Evolutionary conservation across 108 stramenopile genomes (phyloP), one percentile per base, ranked within the genome.

Genomic region (Nannochloropsis granulata): DNA sequence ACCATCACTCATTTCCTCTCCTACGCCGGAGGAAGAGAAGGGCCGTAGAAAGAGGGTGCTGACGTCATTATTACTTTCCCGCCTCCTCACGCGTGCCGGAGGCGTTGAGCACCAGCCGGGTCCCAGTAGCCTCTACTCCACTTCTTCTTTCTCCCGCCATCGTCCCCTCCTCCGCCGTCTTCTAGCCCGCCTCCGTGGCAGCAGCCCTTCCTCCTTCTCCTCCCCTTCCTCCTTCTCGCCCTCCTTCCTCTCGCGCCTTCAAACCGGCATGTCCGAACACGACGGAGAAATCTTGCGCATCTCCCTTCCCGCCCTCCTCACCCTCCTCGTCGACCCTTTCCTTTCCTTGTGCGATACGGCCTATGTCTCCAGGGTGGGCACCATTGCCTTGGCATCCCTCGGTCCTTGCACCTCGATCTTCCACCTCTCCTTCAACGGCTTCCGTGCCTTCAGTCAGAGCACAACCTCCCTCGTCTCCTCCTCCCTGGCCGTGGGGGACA

Each of bases 321-420:
- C 90, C n/a, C 84, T 92, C 79, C 86, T 93, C 82, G 90, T 91
- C n/a, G 94, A 93, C 81, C 94, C 94, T 13, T 78, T 95, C n/a
- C 83, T 94, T 12, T 90, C 90, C 81, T 82, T 95, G n/a, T 88
- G 93, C 83, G 94, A 95, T 83, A 94, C 94, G 26, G 93, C 91
- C n/a, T 94, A 90, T 85, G 91, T 92, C 19, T 92, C 91, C 13
- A 85, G 90, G 21, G 78, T 93, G 43, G 93, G 92, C 23, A 25
- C 89, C n/a, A 82, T 81, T 23, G 85, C 91, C 83, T 86, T 94
- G 43, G 94, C 93, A 3, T 93, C 93, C 19, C 84, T 94, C 13
- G 94, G 93, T 14, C 92, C 93, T 13, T 94, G 94, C 84, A 94
- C 93, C 16, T 87, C 85, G 7, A 93, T 95, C n/a, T 95, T 95